These are phyloP conservation scores for Gentiana macrophylla DNA, from an alignment of 257 asterid species.

Conservation along the genomic window DNA sequence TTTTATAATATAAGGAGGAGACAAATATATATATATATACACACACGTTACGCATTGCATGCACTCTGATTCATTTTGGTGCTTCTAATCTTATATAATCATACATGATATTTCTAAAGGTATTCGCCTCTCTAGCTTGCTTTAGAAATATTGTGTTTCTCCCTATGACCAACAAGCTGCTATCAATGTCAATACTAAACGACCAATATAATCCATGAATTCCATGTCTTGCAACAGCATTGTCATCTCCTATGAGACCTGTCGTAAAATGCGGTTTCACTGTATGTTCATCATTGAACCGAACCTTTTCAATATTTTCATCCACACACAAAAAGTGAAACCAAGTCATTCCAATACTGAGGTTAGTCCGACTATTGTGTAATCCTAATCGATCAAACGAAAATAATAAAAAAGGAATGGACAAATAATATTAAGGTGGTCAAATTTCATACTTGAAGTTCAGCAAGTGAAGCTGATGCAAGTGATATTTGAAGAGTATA, in stretches of 20 bases:
- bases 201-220: slow-evolving; percentile 67
- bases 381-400: too few relatives aligned
- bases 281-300: slow-evolving; percentile 25
- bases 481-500: slow-evolving; percentile 54
- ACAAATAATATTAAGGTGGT: not conserved
- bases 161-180: slow-evolving; percentile 22
- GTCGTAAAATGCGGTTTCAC: slow-evolving; percentile 36
- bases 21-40: slow-evolving; percentile 5
- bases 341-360: not conserved
- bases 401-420: too few relatives aligned
- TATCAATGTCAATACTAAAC: slow-evolving; percentile 30
- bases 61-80: slow-evolving; percentile 15
- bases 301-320: slow-evolving; percentile 43
- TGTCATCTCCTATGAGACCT: slow-evolving; percentile 60
- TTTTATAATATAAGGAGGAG: too few relatives aligned
- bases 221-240: slow-evolving; percentile 80
- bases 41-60: too few relatives aligned
- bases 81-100: slow-evolving; percentile 79
- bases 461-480: slow-evolving; percentile 44
- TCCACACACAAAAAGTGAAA: not conserved
- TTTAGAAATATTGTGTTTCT: slow-evolving; percentile 40
- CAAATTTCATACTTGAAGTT: slow-evolving; percentile 29
- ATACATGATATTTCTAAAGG: slow-evolving; percentile 63
- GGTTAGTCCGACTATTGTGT: not conserved
- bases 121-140: slow-evolving; percentile 36